Base-by-base conservation (phyloP, 75 land plant genomes). In the Ceratopteris richardii region DNA sequence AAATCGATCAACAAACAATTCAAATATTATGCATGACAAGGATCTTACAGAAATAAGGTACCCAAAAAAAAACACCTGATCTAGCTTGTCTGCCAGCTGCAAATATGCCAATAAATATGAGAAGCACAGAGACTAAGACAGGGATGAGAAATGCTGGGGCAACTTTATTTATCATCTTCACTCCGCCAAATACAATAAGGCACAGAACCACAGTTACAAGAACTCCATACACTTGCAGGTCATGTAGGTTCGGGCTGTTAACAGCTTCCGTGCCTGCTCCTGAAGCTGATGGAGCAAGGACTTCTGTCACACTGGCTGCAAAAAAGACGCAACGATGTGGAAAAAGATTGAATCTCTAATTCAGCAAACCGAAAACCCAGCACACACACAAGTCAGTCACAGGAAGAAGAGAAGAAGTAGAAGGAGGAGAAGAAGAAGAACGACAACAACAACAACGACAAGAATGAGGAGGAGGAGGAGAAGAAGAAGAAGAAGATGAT, bases 131-230 rank as follows among this genome's bases (percentile, higher is more conserved):
- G 31, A 94, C 70, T 42, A 94, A 31, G 46, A 90, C 99, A 50
- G 99, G 96, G 54, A 94, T 66, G 28, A 94, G 80, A 66, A 94
- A 90, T 37, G 96, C 86, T 23, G 99, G 99, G 27, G 97, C 96
- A 57, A 94, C 99, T 47, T 73, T 76, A 71, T 94, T 94, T 61
- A 94, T 90, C 44, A 90, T 94, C 74, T 94, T 90, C 60, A 94
- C 96, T 31, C 96, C 99, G 55, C 99, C 99, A 78, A 94, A 94
- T 27, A 94, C 99, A 66, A 94, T 87, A 65, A 90, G 78, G 67
- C 88, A 86, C 0, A 94, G 67, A 44, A 94, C 62, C 55, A 90
- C 82, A 23, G 99, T 94, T 52, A 90, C 81, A 64, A 94, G 79
- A 40, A 94, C 73, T 33, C 99, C 99, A 72, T 94, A 94, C 31